Conservation (phyloP, 345 rosid genomes). For the Linum lewisii region DNA sequence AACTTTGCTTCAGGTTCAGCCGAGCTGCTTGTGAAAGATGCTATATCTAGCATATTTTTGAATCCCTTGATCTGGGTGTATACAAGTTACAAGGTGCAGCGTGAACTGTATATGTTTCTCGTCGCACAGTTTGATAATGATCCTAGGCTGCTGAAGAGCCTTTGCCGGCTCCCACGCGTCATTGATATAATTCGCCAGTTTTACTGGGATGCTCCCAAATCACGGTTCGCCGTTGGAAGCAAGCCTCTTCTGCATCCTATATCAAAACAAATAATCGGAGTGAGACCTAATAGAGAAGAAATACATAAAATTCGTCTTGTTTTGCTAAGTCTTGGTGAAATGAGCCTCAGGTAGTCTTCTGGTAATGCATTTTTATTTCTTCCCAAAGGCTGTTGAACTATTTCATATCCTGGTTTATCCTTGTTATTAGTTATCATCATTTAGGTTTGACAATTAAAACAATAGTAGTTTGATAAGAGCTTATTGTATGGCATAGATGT, state of each 20-base stretch:
- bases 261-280: conserved; percentile 45
- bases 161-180: conserved; percentile 69
- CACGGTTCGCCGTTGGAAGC: conserved; percentile 54
- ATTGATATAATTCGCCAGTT: conserved; percentile 68
- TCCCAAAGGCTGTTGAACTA: not conserved
- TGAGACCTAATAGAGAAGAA: conserved; percentile 77
- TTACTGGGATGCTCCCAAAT: conserved; percentile 74
- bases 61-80: conserved; percentile 83
- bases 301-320: conserved; percentile 90
- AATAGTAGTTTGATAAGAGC: not conserved
- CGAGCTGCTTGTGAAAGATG: conserved; percentile 74
- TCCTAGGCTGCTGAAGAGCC: conserved; percentile 61
- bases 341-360: conserved; percentile 71
- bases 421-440: not conserved
- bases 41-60: conserved; percentile 75
- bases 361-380: not conserved
- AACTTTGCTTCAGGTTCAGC: conserved; percentile 45
- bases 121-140: conserved; percentile 79
- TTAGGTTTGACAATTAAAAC: not conserved
- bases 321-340: conserved; percentile 88
- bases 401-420: not conserved
- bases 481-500: not conserved
- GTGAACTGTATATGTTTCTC: conserved; percentile 91
- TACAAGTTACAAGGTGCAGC: conserved; percentile 78
- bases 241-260: conserved; percentile 70